phyloP scores from a whole-genome alignment of 257 asterid species.

The Dorcoceras hygrometricum region DNA sequence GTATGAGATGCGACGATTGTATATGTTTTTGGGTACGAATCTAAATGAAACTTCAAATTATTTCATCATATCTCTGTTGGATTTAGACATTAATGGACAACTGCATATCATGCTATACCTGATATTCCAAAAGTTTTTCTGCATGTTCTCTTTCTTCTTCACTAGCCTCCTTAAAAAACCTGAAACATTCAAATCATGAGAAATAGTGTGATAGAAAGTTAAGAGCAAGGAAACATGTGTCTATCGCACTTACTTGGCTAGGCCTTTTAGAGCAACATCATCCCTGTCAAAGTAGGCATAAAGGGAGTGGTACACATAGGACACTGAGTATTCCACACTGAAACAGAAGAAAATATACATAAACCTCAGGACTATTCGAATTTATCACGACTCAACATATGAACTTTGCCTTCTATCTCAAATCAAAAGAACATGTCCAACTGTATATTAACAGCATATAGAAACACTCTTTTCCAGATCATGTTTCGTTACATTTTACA shows the following conservation, averaged over 20 bases:
- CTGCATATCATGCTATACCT: constrained; percentile 38
- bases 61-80: neutral
- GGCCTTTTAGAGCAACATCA: constrained; percentile 79
- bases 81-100: neutral
- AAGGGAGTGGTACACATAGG: constrained; percentile 74
- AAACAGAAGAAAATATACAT: constrained; percentile 20
- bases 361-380: neutral
- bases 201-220: neutral
- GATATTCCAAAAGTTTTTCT: constrained; percentile 80
- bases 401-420: neutral
- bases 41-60: neutral
- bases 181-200: constrained; percentile 19
- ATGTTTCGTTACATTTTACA: neutral
- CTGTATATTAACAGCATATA: neutral
- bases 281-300: constrained; percentile 85
- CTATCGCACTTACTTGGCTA: constrained; percentile 60
- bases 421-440: neutral
- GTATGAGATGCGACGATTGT: neutral
- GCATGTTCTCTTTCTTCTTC: constrained; percentile 87
- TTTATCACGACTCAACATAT: neutral
- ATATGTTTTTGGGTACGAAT: neutral
- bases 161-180: constrained; percentile 83
- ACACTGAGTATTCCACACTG: constrained; percentile 81
- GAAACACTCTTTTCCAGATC: neutral
- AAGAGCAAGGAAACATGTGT: neutral